A percentile compares a stretch with the other conserved stretches of the same genome.
Evolutionary conservation across 768 basidiomycete genomes (phyloP).

Genomic region (Ramaria rubella): DNA sequence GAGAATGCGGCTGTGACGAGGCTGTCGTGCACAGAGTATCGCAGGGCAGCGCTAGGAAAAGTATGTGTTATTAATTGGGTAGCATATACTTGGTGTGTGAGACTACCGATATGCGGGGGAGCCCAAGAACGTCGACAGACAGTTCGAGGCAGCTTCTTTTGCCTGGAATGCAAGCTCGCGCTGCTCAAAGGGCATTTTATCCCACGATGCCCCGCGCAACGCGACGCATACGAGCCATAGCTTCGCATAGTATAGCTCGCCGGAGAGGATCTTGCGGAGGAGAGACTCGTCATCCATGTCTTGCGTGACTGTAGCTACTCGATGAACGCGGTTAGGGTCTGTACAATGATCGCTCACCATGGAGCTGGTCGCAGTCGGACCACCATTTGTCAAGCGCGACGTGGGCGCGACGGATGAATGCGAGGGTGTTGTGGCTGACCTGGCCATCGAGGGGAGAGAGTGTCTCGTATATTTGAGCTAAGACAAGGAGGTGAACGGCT

Average conservation of each 20-base stretch:
- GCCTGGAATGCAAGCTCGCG: conserved; percentile 93
- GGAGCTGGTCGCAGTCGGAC: conserved; percentile 79
- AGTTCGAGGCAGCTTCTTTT: conserved; percentile 85
- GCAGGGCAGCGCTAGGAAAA: conserved; percentile 63
- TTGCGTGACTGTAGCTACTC: conserved; percentile 26
- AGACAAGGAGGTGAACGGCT: background rate
- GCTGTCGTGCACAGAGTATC: conserved; percentile 89
- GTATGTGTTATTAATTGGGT: background rate
- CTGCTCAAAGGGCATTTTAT: conserved; percentile 94
- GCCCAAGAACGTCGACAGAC: conserved; percentile 76
- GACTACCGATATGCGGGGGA: conserved; percentile 73
- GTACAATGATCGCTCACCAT: conserved; percentile 42
- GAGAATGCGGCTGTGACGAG: conserved; percentile 90
- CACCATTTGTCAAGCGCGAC: conserved; percentile 89
- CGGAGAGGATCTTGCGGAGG: conserved; percentile 78
- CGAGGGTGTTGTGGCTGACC: conserved; percentile 75
- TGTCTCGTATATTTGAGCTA: conserved; percentile 92
- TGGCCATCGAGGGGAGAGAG: conserved; percentile 80
- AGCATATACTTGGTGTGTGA: background rate
- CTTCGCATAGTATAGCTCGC: conserved; percentile 88
- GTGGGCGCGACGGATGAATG: conserved; percentile 79
- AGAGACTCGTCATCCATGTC: conserved; percentile 82
- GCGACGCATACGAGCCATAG: conserved; percentile 94
- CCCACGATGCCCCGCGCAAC: conserved; percentile 87
- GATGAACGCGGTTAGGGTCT: background rate